phyloP scores from a whole-genome alignment of 495 filamentous ascomycete genomes.

The Articulospora tetracladia region DNA sequence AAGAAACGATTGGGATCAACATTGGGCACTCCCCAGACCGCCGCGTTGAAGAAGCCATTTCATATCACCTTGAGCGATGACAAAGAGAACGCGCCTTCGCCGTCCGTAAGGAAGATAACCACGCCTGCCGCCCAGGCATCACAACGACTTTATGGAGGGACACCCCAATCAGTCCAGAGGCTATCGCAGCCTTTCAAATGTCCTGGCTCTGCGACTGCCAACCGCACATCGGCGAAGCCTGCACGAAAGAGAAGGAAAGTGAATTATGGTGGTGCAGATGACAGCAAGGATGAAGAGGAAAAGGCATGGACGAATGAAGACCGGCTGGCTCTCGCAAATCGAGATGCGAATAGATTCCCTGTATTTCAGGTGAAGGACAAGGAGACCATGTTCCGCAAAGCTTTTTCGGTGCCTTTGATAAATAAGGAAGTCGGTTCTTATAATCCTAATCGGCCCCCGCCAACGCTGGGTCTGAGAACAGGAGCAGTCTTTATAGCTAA shows the following conservation, averaged over 20 bases:
- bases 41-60: conserved; percentile 79
- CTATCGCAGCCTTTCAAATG: conserved; percentile 90
- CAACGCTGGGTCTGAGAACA: conserved; percentile 79
- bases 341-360: conserved; percentile 86
- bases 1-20: conserved; percentile 19
- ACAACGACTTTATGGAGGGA: conserved; percentile 20
- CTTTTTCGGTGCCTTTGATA: conserved; percentile 82
- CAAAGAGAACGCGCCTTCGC: conserved; percentile 25
- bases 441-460: conserved; percentile 73
- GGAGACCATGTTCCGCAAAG: conserved; percentile 69
- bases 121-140: neutral
- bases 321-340: conserved; percentile 76
- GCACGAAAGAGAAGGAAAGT: conserved; percentile 84
- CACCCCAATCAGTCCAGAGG: conserved; percentile 56
- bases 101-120: neutral
- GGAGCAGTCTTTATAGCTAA: conserved; percentile 85
- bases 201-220: conserved; percentile 71
- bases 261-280: conserved; percentile 83
- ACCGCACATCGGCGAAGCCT: conserved; percentile 74
- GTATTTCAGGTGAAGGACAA: conserved; percentile 91
- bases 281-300: conserved; percentile 62
- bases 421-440: conserved; percentile 73
- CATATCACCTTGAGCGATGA: conserved; percentile 31
- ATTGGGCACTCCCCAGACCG: conserved; percentile 34
- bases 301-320: conserved; percentile 88